A percentile compares a stretch with the other conserved stretches of the same genome.
These are phyloP conservation scores for Phytophthora parvispora DNA, from an alignment of 352 stramenopile species.

Conservation along the genomic window DNA sequence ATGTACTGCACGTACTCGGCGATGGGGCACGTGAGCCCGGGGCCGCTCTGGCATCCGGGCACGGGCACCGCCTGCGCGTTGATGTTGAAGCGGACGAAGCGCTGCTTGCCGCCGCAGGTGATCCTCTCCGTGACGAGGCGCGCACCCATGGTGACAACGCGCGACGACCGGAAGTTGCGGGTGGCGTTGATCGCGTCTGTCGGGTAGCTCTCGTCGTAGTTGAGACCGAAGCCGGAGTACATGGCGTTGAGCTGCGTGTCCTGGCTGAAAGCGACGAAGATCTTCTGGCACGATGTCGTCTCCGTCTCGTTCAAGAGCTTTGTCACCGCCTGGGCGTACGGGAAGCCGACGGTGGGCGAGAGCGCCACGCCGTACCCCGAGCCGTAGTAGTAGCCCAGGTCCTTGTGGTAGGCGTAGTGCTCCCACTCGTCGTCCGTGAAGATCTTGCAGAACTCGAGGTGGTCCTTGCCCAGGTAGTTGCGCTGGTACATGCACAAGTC, in stretches of 20 bases:
- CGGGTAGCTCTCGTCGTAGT: slow-evolving; percentile 54
- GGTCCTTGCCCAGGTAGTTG: slow-evolving; percentile 52
- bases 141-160: slow-evolving; percentile 51
- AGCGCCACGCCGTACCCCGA: slow-evolving; percentile 57
- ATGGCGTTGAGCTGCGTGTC: slow-evolving; percentile 67
- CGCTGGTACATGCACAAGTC: slow-evolving; percentile 71
- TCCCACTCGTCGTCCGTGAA: slow-evolving; percentile 70
- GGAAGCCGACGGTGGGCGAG: slow-evolving; percentile 50
- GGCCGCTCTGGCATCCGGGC: slow-evolving; percentile 49
- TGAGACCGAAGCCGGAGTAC: slow-evolving; percentile 54
- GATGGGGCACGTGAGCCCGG: slow-evolving; percentile 57
- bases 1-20: slow-evolving; percentile 54
- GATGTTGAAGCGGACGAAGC: slow-evolving; percentile 59
- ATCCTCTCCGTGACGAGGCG: slow-evolving; percentile 59
- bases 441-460: slow-evolving; percentile 53
- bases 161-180: slow-evolving; percentile 59
- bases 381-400: slow-evolving; percentile 68
- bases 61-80: slow-evolving; percentile 65
- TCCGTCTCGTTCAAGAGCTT: slow-evolving; percentile 50
- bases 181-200: slow-evolving; percentile 38
- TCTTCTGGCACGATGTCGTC: slow-evolving; percentile 61
- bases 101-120: slow-evolving; percentile 43
- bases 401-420: slow-evolving; percentile 63
- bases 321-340: slow-evolving; percentile 52
- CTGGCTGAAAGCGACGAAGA: slow-evolving; percentile 63